These are phyloP conservation scores for Plasmodium billcollinsi DNA, from an alignment of 169 alveolate genomes.

Conservation along the genomic window DNA sequence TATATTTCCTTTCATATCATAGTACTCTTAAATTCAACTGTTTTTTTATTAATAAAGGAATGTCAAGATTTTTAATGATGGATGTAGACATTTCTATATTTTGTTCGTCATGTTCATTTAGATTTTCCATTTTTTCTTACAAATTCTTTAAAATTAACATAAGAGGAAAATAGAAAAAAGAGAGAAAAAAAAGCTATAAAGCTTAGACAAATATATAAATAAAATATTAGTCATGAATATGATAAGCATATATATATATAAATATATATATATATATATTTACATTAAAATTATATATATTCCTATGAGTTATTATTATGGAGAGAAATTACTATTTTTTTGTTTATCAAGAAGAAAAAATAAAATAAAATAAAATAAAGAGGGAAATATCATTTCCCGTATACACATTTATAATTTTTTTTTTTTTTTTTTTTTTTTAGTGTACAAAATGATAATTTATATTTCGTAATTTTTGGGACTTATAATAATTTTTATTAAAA, in stretches of 20 bases:
- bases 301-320: too few species aligned
- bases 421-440: conserved; percentile 1
- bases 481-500: too few species aligned
- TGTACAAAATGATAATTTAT: too few species aligned
- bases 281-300: neutral
- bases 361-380: too few species aligned
- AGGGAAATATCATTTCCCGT: too few species aligned
- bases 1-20: neutral
- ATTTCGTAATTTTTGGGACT: too few species aligned
- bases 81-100: conserved; percentile 40
- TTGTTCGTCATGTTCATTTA: conserved; percentile 18
- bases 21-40: conserved; percentile 65
- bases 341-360: too few species aligned
- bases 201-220: neutral
- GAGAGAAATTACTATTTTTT: too few species aligned
- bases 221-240: too few species aligned
- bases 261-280: conserved; percentile 3
- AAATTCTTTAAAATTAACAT: neutral
- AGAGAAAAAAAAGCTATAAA: neutral
- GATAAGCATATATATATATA: neutral
- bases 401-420: neutral
- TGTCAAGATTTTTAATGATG: conserved; percentile 63
- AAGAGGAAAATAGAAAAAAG: neutral
- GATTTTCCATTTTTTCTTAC: conserved; percentile 36
- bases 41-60: conserved; percentile 63